Base-by-base conservation (phyloP, 305 asterid species). In the Lippia alba region DNA sequence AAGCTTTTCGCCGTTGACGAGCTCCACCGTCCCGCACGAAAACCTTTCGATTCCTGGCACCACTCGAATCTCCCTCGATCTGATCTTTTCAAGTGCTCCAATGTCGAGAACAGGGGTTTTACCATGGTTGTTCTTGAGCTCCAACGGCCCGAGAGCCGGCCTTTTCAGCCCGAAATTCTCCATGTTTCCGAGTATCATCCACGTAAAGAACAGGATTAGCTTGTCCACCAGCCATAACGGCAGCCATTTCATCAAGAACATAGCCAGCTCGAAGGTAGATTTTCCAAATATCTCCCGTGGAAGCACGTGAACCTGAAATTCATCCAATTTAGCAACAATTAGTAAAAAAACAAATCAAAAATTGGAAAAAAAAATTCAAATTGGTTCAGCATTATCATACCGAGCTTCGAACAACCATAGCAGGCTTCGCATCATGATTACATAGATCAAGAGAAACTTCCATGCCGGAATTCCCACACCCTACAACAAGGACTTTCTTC, bases 381-480 rank as follows among this genome's bases (percentile, higher is more conserved):
- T 15, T 15, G 18, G 10, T 19, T 12, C 34, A 41, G 4, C 18
- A 1, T 12, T 12, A 8, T 56, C 67, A 74, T 50, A 85, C 89
- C 72, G 88, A 76, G 84, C 82, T 82, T 2, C 94, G 86, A 14
- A 86, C 89, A 5, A 83, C 91, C 84, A 87, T 80, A 0, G 91
- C 70, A 16, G 94, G 91, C 69, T 80, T 76, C 16, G 91, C 93
- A 16, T 68, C 70, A 50, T 87, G 83, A 66, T 87, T 82, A 70
- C 81, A 81, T 19, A 85, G 91, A 81, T 87, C 94, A 20, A 87
- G 87, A 17, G 91, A 80, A 8, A 87, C 86, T 49, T 87, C 94
- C 94, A 87, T 87, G 41, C 94, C 94, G 8, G 94, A 87, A 59
- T 87, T 87, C 0, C 94, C 94, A 19, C 91, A 83, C 0, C 94